A percentile compares a stretch with the other conserved stretches of the same genome.
phyloP scores from a whole-genome alignment of 2,329 filamentous ascomycete species.

The Fusarium nanum region DNA sequence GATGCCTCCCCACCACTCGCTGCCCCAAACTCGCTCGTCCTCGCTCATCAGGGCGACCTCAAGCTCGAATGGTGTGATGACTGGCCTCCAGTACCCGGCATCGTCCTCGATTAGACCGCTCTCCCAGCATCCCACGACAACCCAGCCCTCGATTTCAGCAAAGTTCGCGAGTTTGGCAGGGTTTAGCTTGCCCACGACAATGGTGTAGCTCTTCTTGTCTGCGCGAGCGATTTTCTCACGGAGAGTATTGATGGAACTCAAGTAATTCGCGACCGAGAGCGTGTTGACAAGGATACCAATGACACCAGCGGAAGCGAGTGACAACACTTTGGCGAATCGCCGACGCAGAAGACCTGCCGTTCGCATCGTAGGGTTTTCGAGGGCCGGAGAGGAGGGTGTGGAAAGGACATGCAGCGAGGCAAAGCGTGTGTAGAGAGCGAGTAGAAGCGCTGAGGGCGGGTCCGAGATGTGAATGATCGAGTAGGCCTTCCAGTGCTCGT shows the following conservation, averaged over 20 bases:
- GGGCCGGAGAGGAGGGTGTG: constrained; percentile 68
- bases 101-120: constrained; percentile 90
- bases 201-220: constrained; percentile 94
- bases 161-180: constrained; percentile 97
- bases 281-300: constrained; percentile 98
- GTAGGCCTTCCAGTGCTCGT: constrained; percentile 70
- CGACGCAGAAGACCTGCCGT: constrained; percentile 75
- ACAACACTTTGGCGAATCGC: constrained; percentile 87
- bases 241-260: constrained; percentile 80
- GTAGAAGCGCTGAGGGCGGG: constrained; percentile 82
- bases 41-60: constrained; percentile 81
- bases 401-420: constrained; percentile 82
- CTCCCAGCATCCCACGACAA: constrained; percentile 98
- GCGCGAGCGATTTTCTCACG: constrained; percentile 78
- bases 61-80: constrained; percentile 96
- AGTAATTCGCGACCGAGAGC: constrained; percentile 89
- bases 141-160: constrained; percentile 93
- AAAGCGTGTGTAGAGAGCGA: constrained; percentile 88
- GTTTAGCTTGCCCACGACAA: constrained; percentile 97
- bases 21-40: constrained; percentile 83
- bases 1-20: constrained; percentile 90
- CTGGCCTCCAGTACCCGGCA: constrained; percentile 82
- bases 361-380: constrained; percentile 58
- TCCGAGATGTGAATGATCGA: constrained; percentile 87
- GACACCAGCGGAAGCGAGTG: constrained; percentile 81